Percentiles rank a stretch among this genome's conserved stretches.
Conservation (phyloP, 139 green algal genomes). For the Pseudopediastrum boryanum region DNA sequence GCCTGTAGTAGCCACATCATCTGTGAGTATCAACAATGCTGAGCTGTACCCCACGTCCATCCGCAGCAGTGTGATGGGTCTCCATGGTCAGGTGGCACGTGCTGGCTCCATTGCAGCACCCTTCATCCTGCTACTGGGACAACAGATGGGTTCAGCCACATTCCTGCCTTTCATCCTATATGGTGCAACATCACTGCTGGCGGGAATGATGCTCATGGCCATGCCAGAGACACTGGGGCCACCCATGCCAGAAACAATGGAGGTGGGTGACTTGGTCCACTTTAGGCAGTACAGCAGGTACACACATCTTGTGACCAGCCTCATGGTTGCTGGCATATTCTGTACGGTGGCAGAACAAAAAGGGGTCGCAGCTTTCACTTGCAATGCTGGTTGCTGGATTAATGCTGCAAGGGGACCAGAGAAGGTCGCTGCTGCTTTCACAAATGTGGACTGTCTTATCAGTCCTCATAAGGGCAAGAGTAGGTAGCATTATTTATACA, state of each 20-base stretch:
- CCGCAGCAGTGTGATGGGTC: slow-evolving; percentile 15
- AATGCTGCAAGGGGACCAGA: not conserved
- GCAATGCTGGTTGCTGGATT: slow-evolving; percentile 1
- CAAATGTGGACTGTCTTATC: too few species aligned
- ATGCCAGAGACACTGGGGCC: slow-evolving; percentile 13
- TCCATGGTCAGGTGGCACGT: slow-evolving; percentile 9
- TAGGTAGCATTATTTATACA: too few species aligned
- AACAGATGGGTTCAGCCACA: not conserved
- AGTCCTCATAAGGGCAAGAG: too few species aligned
- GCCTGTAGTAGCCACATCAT: slow-evolving; percentile 7
- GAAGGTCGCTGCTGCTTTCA: not conserved
- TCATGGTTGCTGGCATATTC: slow-evolving; percentile 9
- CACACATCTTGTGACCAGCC: too few species aligned
- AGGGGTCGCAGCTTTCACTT: slow-evolving; percentile 4
- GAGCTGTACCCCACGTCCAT: slow-evolving; percentile 11
- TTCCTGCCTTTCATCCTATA: slow-evolving; percentile 18
- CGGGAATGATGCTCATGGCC: not conserved
- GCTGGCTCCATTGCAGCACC: slow-evolving; percentile 3
- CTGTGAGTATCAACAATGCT: slow-evolving; percentile 2
- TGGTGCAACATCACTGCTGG: not conserved
- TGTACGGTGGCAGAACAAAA: not conserved
- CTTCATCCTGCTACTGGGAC: not conserved
- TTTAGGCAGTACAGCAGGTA: too few species aligned
- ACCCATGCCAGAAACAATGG: slow-evolving; percentile 4
- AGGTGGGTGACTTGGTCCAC: slow-evolving; percentile 12